A percentile compares a stretch with the other conserved stretches of the same genome.
These are phyloP conservation scores for Bipolaris cookei DNA, from an alignment of 2,329 filamentous ascomycete genomes.

Conservation along the genomic window DNA sequence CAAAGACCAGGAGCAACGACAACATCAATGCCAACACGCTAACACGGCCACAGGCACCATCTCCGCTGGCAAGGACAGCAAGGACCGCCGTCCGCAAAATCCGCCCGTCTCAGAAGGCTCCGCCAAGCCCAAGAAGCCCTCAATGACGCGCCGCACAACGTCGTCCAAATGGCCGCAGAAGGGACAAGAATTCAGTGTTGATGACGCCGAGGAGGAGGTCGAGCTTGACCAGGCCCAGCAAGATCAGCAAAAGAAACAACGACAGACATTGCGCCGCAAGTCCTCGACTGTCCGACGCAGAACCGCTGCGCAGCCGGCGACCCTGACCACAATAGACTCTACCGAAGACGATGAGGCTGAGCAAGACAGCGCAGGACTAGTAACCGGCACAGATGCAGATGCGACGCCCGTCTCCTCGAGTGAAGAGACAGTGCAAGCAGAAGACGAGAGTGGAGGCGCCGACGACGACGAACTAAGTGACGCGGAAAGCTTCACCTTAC, in stretches of 20 bases:
- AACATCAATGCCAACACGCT: constrained; percentile 10
- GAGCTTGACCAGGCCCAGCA: constrained; percentile 66
- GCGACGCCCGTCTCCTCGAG: constrained; percentile 39
- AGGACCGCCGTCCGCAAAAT: constrained; percentile 39
- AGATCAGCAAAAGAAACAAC: constrained; percentile 35
- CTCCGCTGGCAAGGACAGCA: constrained; percentile 40
- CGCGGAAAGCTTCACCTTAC: constrained; percentile 95
- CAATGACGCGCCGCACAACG: constrained; percentile 74
- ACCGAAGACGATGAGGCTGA: constrained; percentile 56
- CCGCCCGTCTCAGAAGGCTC: constrained; percentile 27
- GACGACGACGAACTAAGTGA: constrained; percentile 81
- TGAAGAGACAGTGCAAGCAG: constrained; percentile 49
- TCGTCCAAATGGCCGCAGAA: constrained; percentile 77
- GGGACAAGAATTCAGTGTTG: constrained; percentile 86
- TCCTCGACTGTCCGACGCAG: constrained; percentile 60
- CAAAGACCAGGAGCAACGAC: neutral
- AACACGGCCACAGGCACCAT: constrained; percentile 42
- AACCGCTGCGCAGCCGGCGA: constrained; percentile 54
- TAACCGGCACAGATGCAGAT: constrained; percentile 30
- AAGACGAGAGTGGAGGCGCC: constrained; percentile 56
- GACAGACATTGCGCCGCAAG: constrained; percentile 55
- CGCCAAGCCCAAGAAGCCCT: constrained; percentile 69
- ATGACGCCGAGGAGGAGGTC: constrained; percentile 84
- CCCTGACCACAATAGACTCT: constrained; percentile 58
- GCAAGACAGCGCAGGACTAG: constrained; percentile 41